Base-by-base conservation (phyloP, 2,329 filamentous ascomycete genomes). In the Orbilia blumenaviensis region DNA sequence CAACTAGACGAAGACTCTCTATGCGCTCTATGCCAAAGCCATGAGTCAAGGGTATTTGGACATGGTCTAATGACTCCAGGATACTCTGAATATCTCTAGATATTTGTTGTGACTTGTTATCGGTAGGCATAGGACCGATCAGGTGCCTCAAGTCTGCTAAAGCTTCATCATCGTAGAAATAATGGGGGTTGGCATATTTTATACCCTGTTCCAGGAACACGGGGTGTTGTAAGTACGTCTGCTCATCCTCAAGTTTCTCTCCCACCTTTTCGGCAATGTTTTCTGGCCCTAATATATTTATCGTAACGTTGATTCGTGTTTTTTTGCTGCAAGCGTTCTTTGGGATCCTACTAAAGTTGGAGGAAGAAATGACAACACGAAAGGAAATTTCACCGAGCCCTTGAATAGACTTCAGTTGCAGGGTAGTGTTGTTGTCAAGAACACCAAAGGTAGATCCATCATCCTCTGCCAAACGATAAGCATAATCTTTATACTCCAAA, bases 141-240 rank as follows among this genome's bases (percentile, higher is more conserved):
- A 78, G 66, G n/a, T 73, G 54, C 8, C 58, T 63, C 2, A 78
- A 61, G 38, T 78, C 50, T 21, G 44, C 46, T 44, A 50, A 56
- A 3, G 18, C 10, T 8, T 60, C 76, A 9, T 42, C 54, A n/a
- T 36, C 10, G 14, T 62, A 66, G 18, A 56, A 66, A 27, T 74
- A 74, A 16, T 78, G 77, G 0, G 77, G 77, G 29, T 78, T 78
- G 10, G 54, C 27, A 21, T 78, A 77, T 46, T 52, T 41, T 3
- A n/a, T 67, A 3, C 18, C 54, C 5, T 9, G 3, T 14, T 56
- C 42, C 8, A 75, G 41, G n/a, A 52, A 74, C 4, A 68, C 36
- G 2, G 74, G 74, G 50, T 77, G 68, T 50, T 77, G 74, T 2
- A 77, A 44, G 42, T 54, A 74, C n/a, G 21, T 42, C 8, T 32